phyloP scores from a whole-genome alignment of 2,329 filamentous ascomycete species.

The Monosporascus ibericus region DNA sequence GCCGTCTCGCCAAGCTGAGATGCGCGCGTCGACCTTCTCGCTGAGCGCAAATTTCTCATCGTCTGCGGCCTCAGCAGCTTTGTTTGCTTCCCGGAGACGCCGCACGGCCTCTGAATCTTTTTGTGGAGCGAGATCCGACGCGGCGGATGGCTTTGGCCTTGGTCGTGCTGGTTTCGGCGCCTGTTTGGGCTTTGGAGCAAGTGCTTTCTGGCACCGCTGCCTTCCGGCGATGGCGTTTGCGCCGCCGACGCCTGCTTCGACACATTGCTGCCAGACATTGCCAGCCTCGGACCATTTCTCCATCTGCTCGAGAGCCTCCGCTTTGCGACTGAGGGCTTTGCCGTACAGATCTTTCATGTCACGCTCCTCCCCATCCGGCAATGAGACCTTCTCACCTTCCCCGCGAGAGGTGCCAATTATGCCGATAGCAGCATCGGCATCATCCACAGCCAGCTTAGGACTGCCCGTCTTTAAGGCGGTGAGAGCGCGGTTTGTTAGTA shows the following conservation, averaged over 20 bases:
- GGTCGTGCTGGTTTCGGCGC: slow-evolving; percentile 38
- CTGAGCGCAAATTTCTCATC: slow-evolving; percentile 88
- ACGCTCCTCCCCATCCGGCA: slow-evolving; percentile 61
- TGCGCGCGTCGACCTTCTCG: slow-evolving; percentile 75
- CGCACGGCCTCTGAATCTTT: slow-evolving; percentile 71
- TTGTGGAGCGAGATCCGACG: slow-evolving; percentile 34
- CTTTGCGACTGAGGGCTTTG: slow-evolving; percentile 90
- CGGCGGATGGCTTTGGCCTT: slow-evolving; percentile 34
- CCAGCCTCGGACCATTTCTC: slow-evolving; percentile 88
- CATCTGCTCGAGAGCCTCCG: slow-evolving; percentile 90
- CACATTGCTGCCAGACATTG: slow-evolving; percentile 71
- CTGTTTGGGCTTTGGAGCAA: slow-evolving; percentile 59
- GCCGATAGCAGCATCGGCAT: slow-evolving; percentile 73
- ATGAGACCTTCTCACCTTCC: slow-evolving; percentile 70
- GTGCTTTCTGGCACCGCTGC: slow-evolving; percentile 81
- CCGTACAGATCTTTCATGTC: slow-evolving; percentile 92
- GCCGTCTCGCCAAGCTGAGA: slow-evolving; percentile 78
- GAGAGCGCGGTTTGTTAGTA: slow-evolving; percentile 85
- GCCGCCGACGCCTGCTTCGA: slow-evolving; percentile 82
- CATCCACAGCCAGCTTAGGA: slow-evolving; percentile 76
- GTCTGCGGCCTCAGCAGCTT: slow-evolving; percentile 77
- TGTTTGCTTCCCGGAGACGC: slow-evolving; percentile 75
- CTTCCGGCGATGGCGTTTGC: slow-evolving; percentile 77
- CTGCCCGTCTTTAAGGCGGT: slow-evolving; percentile 89
- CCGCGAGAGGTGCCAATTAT: slow-evolving; percentile 77